Evolutionary conservation across 2,329 filamentous ascomycete genomes (phyloP), one percentile per base, ranked within the genome.

Genomic region (Zymoseptoria passerinii): DNA sequence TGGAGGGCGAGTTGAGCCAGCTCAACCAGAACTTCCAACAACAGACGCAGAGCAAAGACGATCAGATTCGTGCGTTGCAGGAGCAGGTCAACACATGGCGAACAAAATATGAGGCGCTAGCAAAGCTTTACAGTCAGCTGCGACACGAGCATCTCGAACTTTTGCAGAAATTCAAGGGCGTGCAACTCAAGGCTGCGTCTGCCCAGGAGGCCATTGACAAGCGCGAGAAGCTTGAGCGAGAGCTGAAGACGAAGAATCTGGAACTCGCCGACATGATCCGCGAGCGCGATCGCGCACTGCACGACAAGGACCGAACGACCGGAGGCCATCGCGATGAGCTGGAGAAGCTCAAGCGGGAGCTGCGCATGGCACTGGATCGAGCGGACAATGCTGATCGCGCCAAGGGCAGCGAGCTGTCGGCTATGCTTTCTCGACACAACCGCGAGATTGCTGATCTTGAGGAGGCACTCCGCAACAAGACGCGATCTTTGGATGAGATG

Each of bases 171-270:
- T 97, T 96, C 77, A 99, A 99, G 81, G 81, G 86, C 6, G 89
- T 96, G 44, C 95, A 97, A 73, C 81, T 97, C 63, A 99, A 97
- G 80, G 94, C 94, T 1, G 91, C 92, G 16, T 97, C 92, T 4
- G 94, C 94, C 0, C 92, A 97, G 72, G 94, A 99, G 76, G 94
- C 94, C 1, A 96, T 97, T 63, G 94, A 97, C 58, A 86, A 84
- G 67, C 87, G 92, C 8, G 94, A 99, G 77, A 96, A 95, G 78
- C 81, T 99, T 55, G 91, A 97, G 77, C 88, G 92, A 35, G 94
- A 99, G 76, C 88, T 99, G 73, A 99, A 99, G 83, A 96, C 92
- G 28, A 99, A 99, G 83, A 99, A 99, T 71, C 79, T 99, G n/a
- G 94, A 99, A 74, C 77, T 99, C 61, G 94, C 94, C 29, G 91